phyloP scores from a whole-genome alignment of 2,329 filamentous ascomycete genomes.

The Dactylella cylindrospora region DNA sequence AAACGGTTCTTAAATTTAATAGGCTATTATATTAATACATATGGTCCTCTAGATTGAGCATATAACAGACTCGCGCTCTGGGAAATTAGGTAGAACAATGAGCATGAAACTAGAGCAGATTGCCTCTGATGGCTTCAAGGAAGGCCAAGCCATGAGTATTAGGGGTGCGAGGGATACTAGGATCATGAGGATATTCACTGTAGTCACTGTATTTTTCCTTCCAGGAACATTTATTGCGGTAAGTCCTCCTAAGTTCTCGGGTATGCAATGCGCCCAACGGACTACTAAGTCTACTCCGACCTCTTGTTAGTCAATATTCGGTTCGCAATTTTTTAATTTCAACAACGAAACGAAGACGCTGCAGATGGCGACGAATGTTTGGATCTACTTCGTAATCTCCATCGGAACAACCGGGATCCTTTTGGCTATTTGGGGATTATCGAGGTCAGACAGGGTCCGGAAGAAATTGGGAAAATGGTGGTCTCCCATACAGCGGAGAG shows the following conservation, averaged over 20 bases:
- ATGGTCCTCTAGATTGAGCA: slow-evolving; percentile 25
- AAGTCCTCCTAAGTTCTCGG: neutral
- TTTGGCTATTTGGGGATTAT: slow-evolving; percentile 7
- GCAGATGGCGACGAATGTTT: slow-evolving; percentile 17
- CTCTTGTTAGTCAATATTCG: slow-evolving; percentile 35
- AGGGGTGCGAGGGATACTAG: neutral
- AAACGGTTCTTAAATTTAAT: neutral
- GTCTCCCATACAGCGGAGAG: neutral
- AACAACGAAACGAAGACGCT: slow-evolving; percentile 14
- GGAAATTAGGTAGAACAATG: neutral
- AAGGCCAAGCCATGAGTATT: neutral
- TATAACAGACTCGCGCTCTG: slow-evolving; percentile 7
- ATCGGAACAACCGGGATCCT: slow-evolving; percentile 1
- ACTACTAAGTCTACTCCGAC: no score
- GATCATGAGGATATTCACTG: slow-evolving; percentile 5
- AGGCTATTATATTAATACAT: neutral
- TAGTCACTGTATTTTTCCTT: slow-evolving; percentile 13
- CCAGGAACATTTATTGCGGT: slow-evolving; percentile 24
- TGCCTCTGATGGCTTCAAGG: neutral
- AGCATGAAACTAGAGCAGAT: neutral
- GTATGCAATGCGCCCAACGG: neutral
- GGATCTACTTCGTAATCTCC: slow-evolving; percentile 37
- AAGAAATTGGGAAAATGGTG: neutral
- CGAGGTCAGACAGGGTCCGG: neutral
- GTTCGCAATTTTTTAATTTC: slow-evolving; percentile 27